Evolutionary conservation across 805 yeast genomes (phyloP).

Genomic region (Candida methanosorbosa): DNA sequence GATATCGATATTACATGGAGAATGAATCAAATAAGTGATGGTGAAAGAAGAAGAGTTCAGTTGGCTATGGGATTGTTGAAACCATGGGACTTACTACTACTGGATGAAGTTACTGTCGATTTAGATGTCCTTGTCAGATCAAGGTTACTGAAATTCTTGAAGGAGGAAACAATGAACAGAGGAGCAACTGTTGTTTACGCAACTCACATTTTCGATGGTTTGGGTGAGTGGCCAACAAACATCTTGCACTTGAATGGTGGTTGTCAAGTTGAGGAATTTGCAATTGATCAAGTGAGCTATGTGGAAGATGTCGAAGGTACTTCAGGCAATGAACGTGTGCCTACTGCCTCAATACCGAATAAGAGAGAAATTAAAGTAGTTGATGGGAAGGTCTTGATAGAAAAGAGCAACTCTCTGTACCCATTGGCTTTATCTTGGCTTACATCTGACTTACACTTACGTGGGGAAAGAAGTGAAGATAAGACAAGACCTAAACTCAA

Average conservation of each 20-base stretch:
- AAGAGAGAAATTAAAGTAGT: constrained; percentile 15
- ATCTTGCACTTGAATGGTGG: constrained; percentile 76
- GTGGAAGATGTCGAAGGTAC: constrained; percentile 12
- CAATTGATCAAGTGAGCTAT: constrained; percentile 24
- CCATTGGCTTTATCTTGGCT: constrained; percentile 72
- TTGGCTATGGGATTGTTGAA: constrained; percentile 84
- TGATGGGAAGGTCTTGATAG: constrained; percentile 23
- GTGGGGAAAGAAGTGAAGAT: constrained; percentile 48
- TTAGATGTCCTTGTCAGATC: constrained; percentile 87
- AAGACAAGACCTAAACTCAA: constrained; percentile 42
- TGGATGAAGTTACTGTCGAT: constrained; percentile 97
- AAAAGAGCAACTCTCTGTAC: constrained; percentile 47
- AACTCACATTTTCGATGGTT: constrained; percentile 94
- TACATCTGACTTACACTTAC: constrained; percentile 35
- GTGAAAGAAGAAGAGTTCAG: constrained; percentile 92
- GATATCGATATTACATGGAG: constrained; percentile 89
- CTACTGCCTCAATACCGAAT: no score
- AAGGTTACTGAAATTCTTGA: constrained; percentile 60
- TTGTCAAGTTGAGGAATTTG: constrained; percentile 29
- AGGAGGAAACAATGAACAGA: constrained; percentile 62
- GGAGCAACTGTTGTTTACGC: constrained; percentile 81
- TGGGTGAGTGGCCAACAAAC: constrained; percentile 84
- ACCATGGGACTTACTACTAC: constrained; percentile 82
- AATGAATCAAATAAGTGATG: constrained; percentile 88
- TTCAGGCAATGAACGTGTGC: constrained; percentile 5